These are phyloP conservation scores for Aspergillus glaucus DNA, from an alignment of 2,329 filamentous ascomycete genomes.

Conservation along the genomic window DNA sequence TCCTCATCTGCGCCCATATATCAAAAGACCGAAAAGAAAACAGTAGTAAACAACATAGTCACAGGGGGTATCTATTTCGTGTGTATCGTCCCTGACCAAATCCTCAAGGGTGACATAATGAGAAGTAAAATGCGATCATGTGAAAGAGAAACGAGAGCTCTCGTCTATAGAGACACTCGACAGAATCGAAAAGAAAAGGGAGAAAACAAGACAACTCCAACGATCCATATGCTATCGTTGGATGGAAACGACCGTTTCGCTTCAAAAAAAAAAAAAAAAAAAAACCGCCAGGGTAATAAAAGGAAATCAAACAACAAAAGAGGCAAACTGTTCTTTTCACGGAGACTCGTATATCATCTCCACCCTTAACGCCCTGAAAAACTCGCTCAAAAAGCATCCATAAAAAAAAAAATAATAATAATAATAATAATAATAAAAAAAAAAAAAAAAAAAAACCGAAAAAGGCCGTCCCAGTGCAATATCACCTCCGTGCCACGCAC, in stretches of 20 bases:
- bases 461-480: slow-evolving; percentile 1
- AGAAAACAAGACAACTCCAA: neutral
- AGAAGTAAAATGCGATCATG: neutral
- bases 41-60: neutral
- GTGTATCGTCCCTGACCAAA: slow-evolving; percentile 17
- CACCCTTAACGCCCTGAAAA: slow-evolving; percentile 28
- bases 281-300: slow-evolving; percentile 2
- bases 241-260: neutral
- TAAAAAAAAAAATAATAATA: slow-evolving; percentile 3
- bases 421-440: too few species aligned
- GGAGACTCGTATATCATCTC: slow-evolving; percentile 38
- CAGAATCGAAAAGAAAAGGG: neutral
- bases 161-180: neutral
- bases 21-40: neutral
- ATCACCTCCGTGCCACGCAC: slow-evolving; percentile 12
- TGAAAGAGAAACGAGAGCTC: neutral
- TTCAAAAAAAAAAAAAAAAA: neutral
- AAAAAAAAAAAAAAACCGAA: slow-evolving; percentile 1
- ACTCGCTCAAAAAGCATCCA: neutral
- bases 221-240: neutral
- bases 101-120: slow-evolving; percentile 5
- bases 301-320: slow-evolving; percentile 9
- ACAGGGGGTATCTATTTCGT: slow-evolving; percentile 23
- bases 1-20: too few species aligned
- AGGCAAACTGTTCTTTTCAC: slow-evolving; percentile 26